A percentile compares a stretch with the other conserved stretches of the same genome.
Conservation (phyloP, 1,139 yeast species). For the Pneumocystis sp. region DNA sequence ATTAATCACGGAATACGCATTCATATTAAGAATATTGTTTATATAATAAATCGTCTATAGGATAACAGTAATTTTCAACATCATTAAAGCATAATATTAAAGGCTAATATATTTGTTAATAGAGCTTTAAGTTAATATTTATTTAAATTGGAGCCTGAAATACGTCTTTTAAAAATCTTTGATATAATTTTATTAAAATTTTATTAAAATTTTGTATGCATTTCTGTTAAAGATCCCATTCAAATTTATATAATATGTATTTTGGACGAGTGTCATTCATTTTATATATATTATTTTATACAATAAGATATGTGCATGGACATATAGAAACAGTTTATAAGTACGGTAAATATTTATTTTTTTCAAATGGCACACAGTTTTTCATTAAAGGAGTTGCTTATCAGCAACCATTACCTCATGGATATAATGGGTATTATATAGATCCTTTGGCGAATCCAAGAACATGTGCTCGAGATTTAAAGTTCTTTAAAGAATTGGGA, state of each 20-base stretch:
- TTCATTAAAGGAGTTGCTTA: constrained; percentile 69
- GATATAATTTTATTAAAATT: too few species aligned
- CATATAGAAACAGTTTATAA: background rate
- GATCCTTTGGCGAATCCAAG: constrained; percentile 67
- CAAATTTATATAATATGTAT: background rate
- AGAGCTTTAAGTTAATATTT: too few species aligned
- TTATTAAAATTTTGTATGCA: background rate
- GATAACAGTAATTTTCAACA: too few species aligned
- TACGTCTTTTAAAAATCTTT: background rate
- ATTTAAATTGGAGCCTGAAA: background rate
- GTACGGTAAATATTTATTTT: constrained; percentile 11
- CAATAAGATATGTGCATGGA: background rate
- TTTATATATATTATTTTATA: background rate
- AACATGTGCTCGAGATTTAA: constrained; percentile 59
- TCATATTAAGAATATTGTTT: too few species aligned
- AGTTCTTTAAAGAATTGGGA: constrained; percentile 58
- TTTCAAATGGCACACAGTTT: constrained; percentile 32
- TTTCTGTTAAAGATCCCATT: background rate
- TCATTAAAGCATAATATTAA: too few species aligned
- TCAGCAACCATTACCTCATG: constrained; percentile 82
- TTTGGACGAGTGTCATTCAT: background rate
- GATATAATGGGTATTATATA: constrained; percentile 24
- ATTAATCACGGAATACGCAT: too few species aligned
- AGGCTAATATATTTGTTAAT: too few species aligned
- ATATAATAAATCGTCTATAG: too few species aligned